Evolutionary conservation across 179 eudicot genomes (phyloP), one percentile per base, ranked within the genome.

Genomic region (Carnegiea gigantea): DNA sequence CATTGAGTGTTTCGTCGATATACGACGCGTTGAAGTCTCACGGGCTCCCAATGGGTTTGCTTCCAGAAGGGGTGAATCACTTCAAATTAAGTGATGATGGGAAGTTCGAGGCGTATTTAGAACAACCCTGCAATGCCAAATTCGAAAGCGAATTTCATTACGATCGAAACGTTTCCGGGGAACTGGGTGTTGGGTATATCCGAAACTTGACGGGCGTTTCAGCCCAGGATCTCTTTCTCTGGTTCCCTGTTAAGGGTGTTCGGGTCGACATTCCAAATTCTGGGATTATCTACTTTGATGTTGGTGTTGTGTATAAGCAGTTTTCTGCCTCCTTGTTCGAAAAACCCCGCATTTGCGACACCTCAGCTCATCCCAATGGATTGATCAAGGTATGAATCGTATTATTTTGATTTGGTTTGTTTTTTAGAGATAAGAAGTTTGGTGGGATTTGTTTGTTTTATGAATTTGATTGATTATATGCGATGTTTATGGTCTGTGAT

Each of bases 221-320:
- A 8, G 95, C 98, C 0, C 91, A 91, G 77, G 98, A 95, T 83
- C 85, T 95, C 78, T 95, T 95, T 65, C 79, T 95, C 20, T 95
- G 98, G 98, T 90, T 95, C 15, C 88, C 89, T 0, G 98, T 95
- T 7, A 92, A 89, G 78, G 92, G 85, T 48, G 92, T 95, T 57
- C 88, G 93, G 46, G 98, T 95, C 3, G 97, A 93, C 83, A 62
- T 93, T 0, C 98, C 98, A 0, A 95, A 96, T 71, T 91, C 98
- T 5, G 98, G 98, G 5, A 81, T 93, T 80, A 95, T 95, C 80
- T 93, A 95, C 65, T 95, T 93, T 40, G 93, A 95, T 65, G 95
- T 92, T 13, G 97, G 96, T 20, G 98, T 93, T 73, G 98, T 95
- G 65, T 86, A 46, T 14, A 95, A 95, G 84, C 96, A 93, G 76